phyloP scores from a whole-genome alignment of 805 yeast species.

The Ogataea dorogensis region DNA sequence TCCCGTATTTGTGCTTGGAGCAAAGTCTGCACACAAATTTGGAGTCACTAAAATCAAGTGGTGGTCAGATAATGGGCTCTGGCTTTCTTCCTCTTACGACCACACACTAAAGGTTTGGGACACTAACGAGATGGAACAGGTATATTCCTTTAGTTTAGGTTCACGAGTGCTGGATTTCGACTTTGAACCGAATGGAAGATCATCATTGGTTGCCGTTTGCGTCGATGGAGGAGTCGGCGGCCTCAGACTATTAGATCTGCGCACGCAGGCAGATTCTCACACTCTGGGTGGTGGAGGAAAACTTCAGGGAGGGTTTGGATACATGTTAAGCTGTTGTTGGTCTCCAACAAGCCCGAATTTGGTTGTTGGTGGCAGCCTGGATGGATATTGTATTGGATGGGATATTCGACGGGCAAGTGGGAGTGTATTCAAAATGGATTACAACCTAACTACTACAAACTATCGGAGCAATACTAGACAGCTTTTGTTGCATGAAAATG shows the following conservation, averaged over 20 bases:
- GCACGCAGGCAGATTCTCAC: slow-evolving; percentile 73
- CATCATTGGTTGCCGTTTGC: slow-evolving; percentile 69
- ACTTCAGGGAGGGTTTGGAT: slow-evolving; percentile 30
- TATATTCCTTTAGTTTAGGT: slow-evolving; percentile 61
- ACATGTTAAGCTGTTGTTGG: slow-evolving; percentile 46
- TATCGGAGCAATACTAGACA: slow-evolving; percentile 23
- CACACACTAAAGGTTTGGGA: slow-evolving; percentile 80
- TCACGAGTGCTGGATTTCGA: slow-evolving; percentile 68
- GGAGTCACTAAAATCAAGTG: slow-evolving; percentile 76
- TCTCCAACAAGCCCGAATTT: slow-evolving; percentile 61
- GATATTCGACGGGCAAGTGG: slow-evolving; percentile 71
- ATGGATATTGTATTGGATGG: slow-evolving; percentile 83
- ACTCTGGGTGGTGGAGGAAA: slow-evolving; percentile 45
- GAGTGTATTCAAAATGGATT: slow-evolving; percentile 63
- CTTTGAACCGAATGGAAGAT: slow-evolving; percentile 44
- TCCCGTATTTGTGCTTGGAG: slow-evolving; percentile 26
- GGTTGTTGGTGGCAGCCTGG: slow-evolving; percentile 76
- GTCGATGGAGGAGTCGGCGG: slow-evolving; percentile 48
- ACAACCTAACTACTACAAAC: slow-evolving; percentile 30
- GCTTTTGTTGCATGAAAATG: slow-evolving; percentile 22
- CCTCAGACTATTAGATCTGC: slow-evolving; percentile 61
- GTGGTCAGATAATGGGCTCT: slow-evolving; percentile 95
- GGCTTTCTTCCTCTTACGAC: slow-evolving; percentile 79
- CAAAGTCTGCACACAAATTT: slow-evolving; percentile 53
- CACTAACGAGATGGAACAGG: slow-evolving; percentile 61